phyloP scores from a whole-genome alignment of 495 filamentous ascomycete species.

The Bacidia rubella region DNA sequence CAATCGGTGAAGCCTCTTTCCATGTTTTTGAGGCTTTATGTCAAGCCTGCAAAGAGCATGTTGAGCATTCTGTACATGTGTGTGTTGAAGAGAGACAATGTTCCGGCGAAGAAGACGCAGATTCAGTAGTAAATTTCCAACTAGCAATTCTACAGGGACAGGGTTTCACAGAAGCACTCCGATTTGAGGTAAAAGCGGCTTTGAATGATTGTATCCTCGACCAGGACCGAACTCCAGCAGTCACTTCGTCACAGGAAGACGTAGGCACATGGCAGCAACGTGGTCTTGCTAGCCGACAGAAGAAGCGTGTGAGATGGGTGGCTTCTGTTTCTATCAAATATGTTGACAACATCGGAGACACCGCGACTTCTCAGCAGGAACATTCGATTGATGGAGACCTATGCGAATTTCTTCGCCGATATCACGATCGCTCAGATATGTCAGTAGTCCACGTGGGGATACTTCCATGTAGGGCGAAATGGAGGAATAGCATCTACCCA shows the following conservation, averaged over 20 bases:
- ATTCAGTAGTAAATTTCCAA: constrained; percentile 17
- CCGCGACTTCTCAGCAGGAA: not conserved
- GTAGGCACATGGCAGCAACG: not conserved
- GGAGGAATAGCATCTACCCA: not conserved
- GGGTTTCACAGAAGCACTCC: constrained; percentile 1
- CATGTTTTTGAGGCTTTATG: constrained; percentile 26
- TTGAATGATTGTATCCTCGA: not conserved
- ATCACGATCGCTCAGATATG: constrained; percentile 9
- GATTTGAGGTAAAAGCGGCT: constrained; percentile 17
- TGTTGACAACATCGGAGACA: not conserved
- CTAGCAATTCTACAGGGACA: constrained; percentile 16
- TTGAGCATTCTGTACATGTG: constrained; percentile 23
- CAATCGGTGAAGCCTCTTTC: constrained; percentile 20
- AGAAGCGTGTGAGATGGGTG: not conserved
- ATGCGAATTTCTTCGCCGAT: constrained; percentile 16
- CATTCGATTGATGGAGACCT: constrained; percentile 6
- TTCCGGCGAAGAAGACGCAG: not conserved
- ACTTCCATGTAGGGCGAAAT: not conserved
- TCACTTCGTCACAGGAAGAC: not conserved
- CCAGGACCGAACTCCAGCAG: not conserved
- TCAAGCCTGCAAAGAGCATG: constrained; percentile 22
- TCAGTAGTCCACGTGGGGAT: constrained; percentile 18
- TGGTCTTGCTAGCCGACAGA: not conserved
- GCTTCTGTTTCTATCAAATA: too few species aligned
- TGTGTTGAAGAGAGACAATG: constrained; percentile 20